Base-by-base conservation (phyloP, 1,139 yeast genomes). In the Candida tetrigidarum region DNA sequence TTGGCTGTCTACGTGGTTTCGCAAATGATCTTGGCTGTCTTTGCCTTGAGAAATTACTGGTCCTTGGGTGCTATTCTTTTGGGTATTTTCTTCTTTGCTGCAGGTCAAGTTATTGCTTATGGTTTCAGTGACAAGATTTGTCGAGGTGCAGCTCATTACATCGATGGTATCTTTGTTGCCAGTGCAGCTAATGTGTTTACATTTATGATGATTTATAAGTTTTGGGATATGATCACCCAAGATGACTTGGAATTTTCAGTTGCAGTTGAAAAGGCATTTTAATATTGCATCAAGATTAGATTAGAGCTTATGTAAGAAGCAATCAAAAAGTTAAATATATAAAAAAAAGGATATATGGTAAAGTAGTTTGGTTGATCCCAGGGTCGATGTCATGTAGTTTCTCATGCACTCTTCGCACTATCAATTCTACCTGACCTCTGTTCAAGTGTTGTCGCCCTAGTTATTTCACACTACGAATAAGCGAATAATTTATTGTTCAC, bases 141-240 rank as follows among this genome's bases (percentile, higher is more conserved):
- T 64, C 67, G 70, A 37, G 78, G 83, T 16, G 82, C 87, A 37
- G 80, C 84, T 39, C 99, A 93, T 64, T 93, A 92, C 62, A 75
- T 91, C 22, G 99, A 93, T 58, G 98, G 98, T 1, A 66, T 90
- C 27, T 86, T 92, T 62, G 88, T 92, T 59, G 96, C 92, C 19
- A 78, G 95, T 27, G 58, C 89, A 37, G 82, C 96, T 59, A 89
- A 88, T 61, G 63, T 90, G 41, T 87, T 90, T 58, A 78, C 96
- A 6, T 71, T 86, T 45, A 91, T 93, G 96, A 92, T 93, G 98
- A 74, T 92, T 46, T 92, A 91, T 72, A 92, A 93, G 67, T 89
- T 84, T 56, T 93, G 98, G 97, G 97, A 92, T 59, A 88, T 90
- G 81, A 86, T 93, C 44, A 93, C 98, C n/a, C 82, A 84, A 48